Evolutionary conservation across 441 rosid genomes (phyloP), one percentile per base, ranked within the genome.

Genomic region (Kokia cookei): DNA sequence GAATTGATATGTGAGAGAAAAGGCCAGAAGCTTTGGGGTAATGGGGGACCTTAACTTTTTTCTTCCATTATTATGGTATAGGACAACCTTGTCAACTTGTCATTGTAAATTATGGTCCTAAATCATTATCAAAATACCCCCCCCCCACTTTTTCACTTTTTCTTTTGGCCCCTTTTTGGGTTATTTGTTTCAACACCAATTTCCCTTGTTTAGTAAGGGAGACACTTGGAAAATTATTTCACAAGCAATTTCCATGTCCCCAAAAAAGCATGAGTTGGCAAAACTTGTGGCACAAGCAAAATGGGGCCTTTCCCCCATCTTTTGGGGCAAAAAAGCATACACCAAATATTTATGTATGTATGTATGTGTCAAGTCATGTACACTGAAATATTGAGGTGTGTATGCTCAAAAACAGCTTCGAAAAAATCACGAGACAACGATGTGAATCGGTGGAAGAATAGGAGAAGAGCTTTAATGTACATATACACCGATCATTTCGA

Each of bases 401-500:
- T 67, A 48, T 22, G 48, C 72, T 48, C n/a, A 11, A 55, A 7
- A 42, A 26, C 71, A 27, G 51, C 37, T 22, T 63, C 35, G 11
- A 13, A 13, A 63, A 51, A 65, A 51, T 12, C 55, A 57, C 2
- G n/a, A 26, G 63, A 45, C 61, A 32, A 17, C 60, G n/a, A 65
- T 22, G 55, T n/a, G 19, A 67, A 42, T 73, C 69, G 45, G 76
- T 51, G 71, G 72, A 74, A 80, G 68, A 70, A 80, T 73, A 71
- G 48, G 12, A 63, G 58, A 71, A 67, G 74, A 70, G 40, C 61
- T 62, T 76, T 80, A 15, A 26, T 63, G 27, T 76, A 74, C 71
- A 48, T 32, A 72, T 76, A 80, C 73, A 74, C 51, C 58, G 53
- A 43, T 84, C 71, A 81, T 55, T 75, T 76, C 47, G 69, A 54